These are phyloP conservation scores for Diospyros kaki DNA, from an alignment of 148 eudicot species.

Conservation along the genomic window DNA sequence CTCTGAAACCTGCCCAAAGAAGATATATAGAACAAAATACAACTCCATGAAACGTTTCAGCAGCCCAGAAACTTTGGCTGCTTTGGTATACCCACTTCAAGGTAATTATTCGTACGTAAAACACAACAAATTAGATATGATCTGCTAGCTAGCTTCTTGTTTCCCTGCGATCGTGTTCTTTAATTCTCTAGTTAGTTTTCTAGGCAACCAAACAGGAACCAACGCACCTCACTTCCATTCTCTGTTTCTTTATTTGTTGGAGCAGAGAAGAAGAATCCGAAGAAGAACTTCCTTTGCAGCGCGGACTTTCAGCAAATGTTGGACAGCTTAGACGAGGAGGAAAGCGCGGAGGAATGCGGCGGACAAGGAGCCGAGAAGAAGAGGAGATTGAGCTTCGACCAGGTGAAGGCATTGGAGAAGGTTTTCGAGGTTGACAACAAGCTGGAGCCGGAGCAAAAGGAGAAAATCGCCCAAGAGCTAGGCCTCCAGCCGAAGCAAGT, in stretches of 20 bases:
- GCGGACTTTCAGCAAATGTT: slow-evolving; percentile 24
- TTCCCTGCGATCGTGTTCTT: not conserved
- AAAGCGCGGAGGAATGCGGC: slow-evolving; percentile 10
- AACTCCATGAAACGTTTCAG: slow-evolving; percentile 20
- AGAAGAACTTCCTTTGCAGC: slow-evolving; percentile 3
- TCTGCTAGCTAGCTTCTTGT: too few species aligned
- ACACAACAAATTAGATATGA: not conserved
- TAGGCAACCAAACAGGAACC: not conserved
- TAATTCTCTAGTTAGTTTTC: not conserved
- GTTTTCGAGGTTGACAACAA: slow-evolving; percentile 31
- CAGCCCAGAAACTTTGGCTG: slow-evolving; percentile 15
- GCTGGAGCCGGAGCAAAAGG: slow-evolving; percentile 29
- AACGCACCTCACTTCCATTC: not conserved
- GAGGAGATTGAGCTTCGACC: slow-evolving; percentile 25
- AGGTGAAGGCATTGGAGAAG: slow-evolving; percentile 31
- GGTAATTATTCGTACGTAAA: slow-evolving; percentile 3
- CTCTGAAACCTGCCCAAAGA: too few species aligned
- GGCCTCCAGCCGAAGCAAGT: slow-evolving; percentile 34
- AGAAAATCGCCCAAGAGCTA: slow-evolving; percentile 27
- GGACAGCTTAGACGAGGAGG: slow-evolving; percentile 23
- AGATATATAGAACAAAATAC: too few species aligned
- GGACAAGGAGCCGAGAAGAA: slow-evolving; percentile 17
- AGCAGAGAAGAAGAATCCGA: slow-evolving; percentile 13
- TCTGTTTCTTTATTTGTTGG: not conserved
- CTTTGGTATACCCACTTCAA: slow-evolving; percentile 19